Percentiles rank a stretch among this genome's conserved stretches.
These are phyloP conservation scores for Spinellus fusiger DNA, from an alignment of 192 early-diverging fungal genomes.

Conservation along the genomic window DNA sequence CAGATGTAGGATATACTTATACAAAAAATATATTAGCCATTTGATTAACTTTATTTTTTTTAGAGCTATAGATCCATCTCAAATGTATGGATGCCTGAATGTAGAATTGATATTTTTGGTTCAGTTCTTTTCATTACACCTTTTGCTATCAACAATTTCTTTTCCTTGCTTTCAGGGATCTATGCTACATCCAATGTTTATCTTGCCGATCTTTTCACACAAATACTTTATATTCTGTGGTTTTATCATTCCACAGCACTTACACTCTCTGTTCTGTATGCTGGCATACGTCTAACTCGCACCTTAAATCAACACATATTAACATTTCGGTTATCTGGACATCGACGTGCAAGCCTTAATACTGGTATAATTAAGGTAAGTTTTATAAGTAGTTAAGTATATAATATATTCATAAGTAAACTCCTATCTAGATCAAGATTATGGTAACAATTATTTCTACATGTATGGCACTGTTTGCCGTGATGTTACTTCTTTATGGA, in stretches of 20 bases:
- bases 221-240: conserved; percentile 24
- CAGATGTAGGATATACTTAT: conserved; percentile 15
- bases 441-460: conserved; percentile 19
- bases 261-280: conserved; percentile 8
- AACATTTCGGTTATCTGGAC: conserved; percentile 10
- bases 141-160: conserved; percentile 18
- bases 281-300: conserved; percentile 12
- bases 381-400: background rate
- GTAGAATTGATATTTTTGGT: conserved; percentile 20
- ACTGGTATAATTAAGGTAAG: conserved; percentile 23
- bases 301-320: conserved; percentile 13
- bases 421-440: conserved; percentile 13
- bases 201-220: conserved; percentile 9
- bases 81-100: conserved; percentile 19
- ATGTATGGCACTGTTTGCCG: conserved; percentile 19
- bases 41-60: background rate
- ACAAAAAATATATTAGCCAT: background rate
- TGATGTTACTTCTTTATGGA: conserved; percentile 28
- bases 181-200: background rate
- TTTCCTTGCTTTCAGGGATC: conserved; percentile 13
- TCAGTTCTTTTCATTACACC: conserved; percentile 7
- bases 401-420: background rate
- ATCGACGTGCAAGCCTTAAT: conserved; percentile 14
- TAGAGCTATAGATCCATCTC: conserved; percentile 22
- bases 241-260: conserved; percentile 14